Evolutionary conservation across 2,329 filamentous ascomycete genomes (phyloP).

Genomic region (Tolypocladium sp.): DNA sequence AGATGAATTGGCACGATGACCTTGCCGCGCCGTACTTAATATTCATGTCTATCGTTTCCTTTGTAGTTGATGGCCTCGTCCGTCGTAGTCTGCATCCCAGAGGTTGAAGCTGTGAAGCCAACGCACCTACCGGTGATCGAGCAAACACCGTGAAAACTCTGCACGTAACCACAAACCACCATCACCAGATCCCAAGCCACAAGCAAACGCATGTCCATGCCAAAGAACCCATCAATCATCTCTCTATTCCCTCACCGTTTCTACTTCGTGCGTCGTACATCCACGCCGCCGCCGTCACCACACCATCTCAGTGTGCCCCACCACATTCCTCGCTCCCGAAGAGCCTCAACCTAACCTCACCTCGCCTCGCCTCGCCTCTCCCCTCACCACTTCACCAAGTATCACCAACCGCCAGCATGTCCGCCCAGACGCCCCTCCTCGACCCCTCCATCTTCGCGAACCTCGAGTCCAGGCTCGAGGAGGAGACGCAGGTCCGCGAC

Average conservation of each 20-base stretch:
- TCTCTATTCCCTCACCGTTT: too few species aligned
- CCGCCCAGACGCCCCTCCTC: slow-evolving; percentile 32
- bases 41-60: neutral
- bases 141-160: neutral
- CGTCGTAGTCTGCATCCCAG: neutral
- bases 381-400: slow-evolving; percentile 5
- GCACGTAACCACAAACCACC: neutral
- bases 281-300: neutral
- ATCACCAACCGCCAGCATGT: slow-evolving; percentile 15
- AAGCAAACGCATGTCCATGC: neutral
- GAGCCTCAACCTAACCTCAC: neutral
- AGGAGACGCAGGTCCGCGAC: slow-evolving; percentile 75
- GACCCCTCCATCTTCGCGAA: slow-evolving; percentile 79
- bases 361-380: slow-evolving; percentile 1
- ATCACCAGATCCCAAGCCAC: neutral
- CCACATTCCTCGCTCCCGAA: neutral
- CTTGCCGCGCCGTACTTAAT: neutral
- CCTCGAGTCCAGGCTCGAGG: slow-evolving; percentile 82
- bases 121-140: neutral
- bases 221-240: neutral
- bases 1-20: neutral
- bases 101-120: neutral
- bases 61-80: neutral
- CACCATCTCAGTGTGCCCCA: neutral
- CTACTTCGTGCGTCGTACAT: too few species aligned